phyloP scores from a whole-genome alignment of 73 alveolate genomes.

The Effrenium voratum region DNA sequence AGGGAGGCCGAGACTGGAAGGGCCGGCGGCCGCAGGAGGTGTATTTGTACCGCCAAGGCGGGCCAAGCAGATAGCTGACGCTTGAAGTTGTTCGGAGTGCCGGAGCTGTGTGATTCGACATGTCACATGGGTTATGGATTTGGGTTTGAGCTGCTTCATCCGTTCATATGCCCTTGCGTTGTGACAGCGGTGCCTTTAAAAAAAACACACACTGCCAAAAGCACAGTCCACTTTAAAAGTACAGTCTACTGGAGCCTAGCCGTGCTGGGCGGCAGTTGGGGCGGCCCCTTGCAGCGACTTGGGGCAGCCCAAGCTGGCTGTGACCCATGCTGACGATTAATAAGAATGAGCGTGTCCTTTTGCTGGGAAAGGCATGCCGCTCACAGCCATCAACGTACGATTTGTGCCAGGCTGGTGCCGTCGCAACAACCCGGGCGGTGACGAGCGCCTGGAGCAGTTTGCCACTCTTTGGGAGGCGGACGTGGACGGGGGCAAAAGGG shows the following conservation, averaged over 20 bases:
- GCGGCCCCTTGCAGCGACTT: no score
- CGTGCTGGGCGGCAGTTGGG: no score
- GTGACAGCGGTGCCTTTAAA: no score
- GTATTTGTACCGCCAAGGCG: constrained; percentile 64
- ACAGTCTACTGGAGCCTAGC: no score
- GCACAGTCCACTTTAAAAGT: no score
- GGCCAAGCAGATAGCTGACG: no score
- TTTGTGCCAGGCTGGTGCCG: constrained; percentile 52
- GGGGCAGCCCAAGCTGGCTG: not conserved
- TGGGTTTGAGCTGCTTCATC: no score
- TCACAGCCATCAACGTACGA: not conserved
- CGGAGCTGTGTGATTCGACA: no score
- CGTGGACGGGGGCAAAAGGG: not conserved
- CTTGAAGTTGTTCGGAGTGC: no score
- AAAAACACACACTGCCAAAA: no score
- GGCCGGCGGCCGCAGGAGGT: constrained; percentile 67
- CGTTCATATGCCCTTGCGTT: no score
- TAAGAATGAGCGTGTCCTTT: not conserved
- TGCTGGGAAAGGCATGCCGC: not conserved
- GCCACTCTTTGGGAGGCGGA: constrained; percentile 66
- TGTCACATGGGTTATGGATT: no score
- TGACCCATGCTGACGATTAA: not conserved
- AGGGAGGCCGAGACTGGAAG: constrained; percentile 66
- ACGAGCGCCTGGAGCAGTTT: constrained; percentile 43
- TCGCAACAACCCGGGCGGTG: constrained; percentile 33